phyloP scores from a whole-genome alignment of 2,329 filamentous ascomycete genomes.

The Paecilomyces formosus region DNA sequence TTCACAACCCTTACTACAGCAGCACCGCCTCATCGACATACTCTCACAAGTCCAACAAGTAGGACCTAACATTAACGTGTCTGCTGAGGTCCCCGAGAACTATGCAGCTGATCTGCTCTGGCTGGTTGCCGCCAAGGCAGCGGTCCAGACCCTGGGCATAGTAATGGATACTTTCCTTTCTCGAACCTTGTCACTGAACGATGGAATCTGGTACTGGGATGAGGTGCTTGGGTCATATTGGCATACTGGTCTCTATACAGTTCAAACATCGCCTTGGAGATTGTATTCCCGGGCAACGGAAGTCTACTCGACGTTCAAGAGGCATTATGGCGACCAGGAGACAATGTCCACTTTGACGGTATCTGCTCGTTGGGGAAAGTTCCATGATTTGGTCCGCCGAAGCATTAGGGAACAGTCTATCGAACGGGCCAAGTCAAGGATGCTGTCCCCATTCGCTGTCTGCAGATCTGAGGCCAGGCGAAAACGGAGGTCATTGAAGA shows the following conservation, averaged over 20 bases:
- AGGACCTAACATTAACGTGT: conserved; percentile 10
- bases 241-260: conserved; percentile 72
- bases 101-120: conserved; percentile 80
- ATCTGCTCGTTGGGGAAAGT: conserved; percentile 47
- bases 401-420: conserved; percentile 68
- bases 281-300: conserved; percentile 66
- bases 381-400: conserved; percentile 73
- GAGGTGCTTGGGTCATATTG: conserved; percentile 72
- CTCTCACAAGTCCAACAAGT: conserved; percentile 51
- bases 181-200: conserved; percentile 72
- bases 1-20: conserved; percentile 54
- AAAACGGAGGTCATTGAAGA: conserved; percentile 65
- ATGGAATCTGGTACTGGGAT: conserved; percentile 96
- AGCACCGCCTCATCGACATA: conserved; percentile 53
- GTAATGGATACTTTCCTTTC: conserved; percentile 71
- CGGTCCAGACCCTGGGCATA: conserved; percentile 80
- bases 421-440: conserved; percentile 59
- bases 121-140: conserved; percentile 84
- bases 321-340: conserved; percentile 28
- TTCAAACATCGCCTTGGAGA: conserved; percentile 75
- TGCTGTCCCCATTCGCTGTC: conserved; percentile 71
- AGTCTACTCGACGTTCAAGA: conserved; percentile 52
- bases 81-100: conserved; percentile 20
- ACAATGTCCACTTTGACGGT: conserved; percentile 17
- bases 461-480: conserved; percentile 65